These are phyloP conservation scores for Leucaena leucocephala DNA, from an alignment of 306 rosid species.

Conservation along the genomic window DNA sequence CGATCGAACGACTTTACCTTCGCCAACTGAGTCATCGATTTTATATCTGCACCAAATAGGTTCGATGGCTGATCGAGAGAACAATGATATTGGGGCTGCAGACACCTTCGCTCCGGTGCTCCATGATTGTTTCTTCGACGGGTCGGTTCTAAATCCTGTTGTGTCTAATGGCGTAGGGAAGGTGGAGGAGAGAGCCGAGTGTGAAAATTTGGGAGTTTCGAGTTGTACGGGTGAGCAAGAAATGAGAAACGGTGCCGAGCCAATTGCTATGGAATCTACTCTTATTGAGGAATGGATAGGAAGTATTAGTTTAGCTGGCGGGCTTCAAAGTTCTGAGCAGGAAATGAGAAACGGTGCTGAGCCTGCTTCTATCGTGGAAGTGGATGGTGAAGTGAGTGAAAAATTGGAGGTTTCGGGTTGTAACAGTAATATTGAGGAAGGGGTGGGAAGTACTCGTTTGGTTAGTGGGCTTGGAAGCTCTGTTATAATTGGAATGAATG, in stretches of 20 bases:
- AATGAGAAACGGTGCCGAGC: neutral
- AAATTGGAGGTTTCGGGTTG: neutral
- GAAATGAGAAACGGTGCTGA: neutral
- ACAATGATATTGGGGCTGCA: neutral
- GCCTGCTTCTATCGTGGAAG: neutral
- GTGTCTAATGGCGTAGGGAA: neutral
- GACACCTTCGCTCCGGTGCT: neutral
- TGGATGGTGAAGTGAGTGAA: neutral
- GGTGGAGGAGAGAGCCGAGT: constrained; percentile 26
- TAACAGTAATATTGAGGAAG: constrained; percentile 46
- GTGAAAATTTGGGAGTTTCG: constrained; percentile 32
- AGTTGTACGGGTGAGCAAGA: constrained; percentile 1
- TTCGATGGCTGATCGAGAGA: constrained; percentile 30
- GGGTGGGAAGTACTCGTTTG: constrained; percentile 55
- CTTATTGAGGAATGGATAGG: constrained; percentile 50
- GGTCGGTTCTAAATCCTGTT: constrained; percentile 28
- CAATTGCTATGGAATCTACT: neutral
- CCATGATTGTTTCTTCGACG: neutral
- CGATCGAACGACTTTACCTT: constrained; percentile 34
- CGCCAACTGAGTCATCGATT: constrained; percentile 61
- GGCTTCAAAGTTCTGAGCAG: constrained; percentile 16
- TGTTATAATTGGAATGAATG: constrained; percentile 14
- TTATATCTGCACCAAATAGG: constrained; percentile 42
- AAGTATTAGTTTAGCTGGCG: constrained; percentile 54
- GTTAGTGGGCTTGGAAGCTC: constrained; percentile 29